These are phyloP conservation scores for Hymenoscyphus fraxineus DNA, from an alignment of 2,329 filamentous ascomycete species.

Conservation along the genomic window DNA sequence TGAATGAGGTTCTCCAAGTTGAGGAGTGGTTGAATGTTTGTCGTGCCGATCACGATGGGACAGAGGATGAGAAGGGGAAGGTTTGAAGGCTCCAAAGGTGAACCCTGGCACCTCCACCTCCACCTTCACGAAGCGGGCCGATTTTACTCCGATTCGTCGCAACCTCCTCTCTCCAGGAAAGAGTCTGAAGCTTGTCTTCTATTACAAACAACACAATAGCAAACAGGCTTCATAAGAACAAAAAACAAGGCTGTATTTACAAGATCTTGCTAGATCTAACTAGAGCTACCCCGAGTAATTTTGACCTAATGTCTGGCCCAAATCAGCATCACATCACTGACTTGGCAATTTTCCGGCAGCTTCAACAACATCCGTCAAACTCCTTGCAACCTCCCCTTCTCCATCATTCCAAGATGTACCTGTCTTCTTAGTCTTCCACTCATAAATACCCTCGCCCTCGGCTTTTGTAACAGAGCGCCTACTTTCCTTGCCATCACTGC, in stretches of 20 bases:
- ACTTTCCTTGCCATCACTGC: neutral
- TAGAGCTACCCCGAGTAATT: neutral
- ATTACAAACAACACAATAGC: neutral
- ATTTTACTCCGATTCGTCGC: neutral
- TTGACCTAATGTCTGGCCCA: too few relatives aligned
- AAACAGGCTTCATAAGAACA: neutral
- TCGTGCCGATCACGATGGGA: neutral
- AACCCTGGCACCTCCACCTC: neutral
- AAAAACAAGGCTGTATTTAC: neutral
- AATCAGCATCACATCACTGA: neutral
- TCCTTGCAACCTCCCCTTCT: conserved; percentile 21
- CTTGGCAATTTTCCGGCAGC: conserved; percentile 22
- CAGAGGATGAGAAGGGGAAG: neutral
- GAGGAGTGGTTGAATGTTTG: neutral
- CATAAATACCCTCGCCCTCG: conserved; percentile 25
- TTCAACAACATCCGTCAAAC: conserved; percentile 25
- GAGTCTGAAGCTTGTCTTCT: too few relatives aligned
- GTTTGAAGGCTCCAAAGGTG: neutral
- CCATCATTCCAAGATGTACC: conserved; percentile 14
- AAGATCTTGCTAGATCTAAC: neutral
- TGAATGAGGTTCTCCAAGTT: neutral
- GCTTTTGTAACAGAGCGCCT: conserved; percentile 6
- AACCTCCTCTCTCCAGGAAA: neutral
- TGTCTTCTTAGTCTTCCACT: conserved; percentile 20
- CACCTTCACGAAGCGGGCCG: neutral